phyloP scores from a whole-genome alignment of 768 basidiomycete genomes.

The Phaffia australis region DNA sequence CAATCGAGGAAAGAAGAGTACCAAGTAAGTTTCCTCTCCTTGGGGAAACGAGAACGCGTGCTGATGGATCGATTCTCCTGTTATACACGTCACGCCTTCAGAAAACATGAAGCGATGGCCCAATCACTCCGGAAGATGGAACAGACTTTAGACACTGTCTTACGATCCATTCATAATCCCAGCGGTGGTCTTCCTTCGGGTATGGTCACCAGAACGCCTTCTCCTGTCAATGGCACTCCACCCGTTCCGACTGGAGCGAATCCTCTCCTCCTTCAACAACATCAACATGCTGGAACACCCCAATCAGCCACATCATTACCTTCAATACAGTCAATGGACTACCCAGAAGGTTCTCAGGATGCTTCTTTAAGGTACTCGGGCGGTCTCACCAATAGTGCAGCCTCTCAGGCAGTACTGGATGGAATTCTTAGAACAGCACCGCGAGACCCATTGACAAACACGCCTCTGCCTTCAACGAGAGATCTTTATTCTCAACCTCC shows the following conservation, averaged over 20 bases:
- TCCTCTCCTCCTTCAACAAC: slow-evolving; percentile 5
- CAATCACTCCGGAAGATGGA: slow-evolving; percentile 78
- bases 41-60: slow-evolving; percentile 50
- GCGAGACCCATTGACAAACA: too few species aligned
- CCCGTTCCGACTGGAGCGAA: not conserved
- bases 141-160: slow-evolving; percentile 53
- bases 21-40: slow-evolving; percentile 28
- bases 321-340: too few species aligned
- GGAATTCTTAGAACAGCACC: too few species aligned
- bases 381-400: too few species aligned
- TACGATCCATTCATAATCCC: slow-evolving; percentile 78
- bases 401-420: too few species aligned
- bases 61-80: not conserved
- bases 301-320: not conserved
- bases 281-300: not conserved
- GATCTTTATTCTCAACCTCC: too few species aligned
- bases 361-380: too few species aligned
- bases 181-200: slow-evolving; percentile 52
- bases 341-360: too few species aligned
- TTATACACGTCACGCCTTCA: not conserved
- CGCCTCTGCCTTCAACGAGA: too few species aligned
- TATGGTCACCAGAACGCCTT: slow-evolving; percentile 71
- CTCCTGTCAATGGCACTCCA: slow-evolving; percentile 42
- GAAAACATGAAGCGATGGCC: slow-evolving; percentile 32
- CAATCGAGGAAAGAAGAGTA: slow-evolving; percentile 78